phyloP scores from a whole-genome alignment of 495 filamentous ascomycete genomes.

The Monascus purpureus region DNA sequence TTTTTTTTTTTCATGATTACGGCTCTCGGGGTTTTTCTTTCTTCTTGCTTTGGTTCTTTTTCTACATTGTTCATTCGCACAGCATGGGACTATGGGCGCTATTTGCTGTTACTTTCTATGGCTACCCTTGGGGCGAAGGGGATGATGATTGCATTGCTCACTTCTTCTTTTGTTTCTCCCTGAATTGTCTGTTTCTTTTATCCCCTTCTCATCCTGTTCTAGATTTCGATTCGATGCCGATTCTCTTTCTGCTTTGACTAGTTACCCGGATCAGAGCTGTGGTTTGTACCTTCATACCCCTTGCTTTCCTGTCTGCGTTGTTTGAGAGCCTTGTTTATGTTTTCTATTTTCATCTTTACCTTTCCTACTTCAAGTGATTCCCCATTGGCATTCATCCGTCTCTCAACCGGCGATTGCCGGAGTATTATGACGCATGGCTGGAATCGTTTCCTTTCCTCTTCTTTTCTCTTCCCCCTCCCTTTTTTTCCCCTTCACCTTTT shows the following conservation, averaged over 20 bases:
- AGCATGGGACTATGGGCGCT: constrained; percentile 29
- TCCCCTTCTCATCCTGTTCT: constrained; percentile 12
- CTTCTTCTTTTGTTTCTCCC: constrained; percentile 1
- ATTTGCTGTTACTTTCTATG: constrained; percentile 14
- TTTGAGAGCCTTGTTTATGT: not conserved
- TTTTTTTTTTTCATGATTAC: constrained; percentile 5
- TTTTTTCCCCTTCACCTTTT: constrained; percentile 1
- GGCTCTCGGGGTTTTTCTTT: no score
- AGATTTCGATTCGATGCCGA: constrained; percentile 15
- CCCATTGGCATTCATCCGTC: constrained; percentile 2
- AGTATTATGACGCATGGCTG: not conserved
- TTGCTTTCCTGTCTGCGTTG: not conserved
- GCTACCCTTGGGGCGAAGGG: not conserved
- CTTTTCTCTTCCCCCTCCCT: not conserved
- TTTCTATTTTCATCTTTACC: not conserved
- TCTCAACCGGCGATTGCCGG: not conserved
- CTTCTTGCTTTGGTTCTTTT: constrained; percentile 4
- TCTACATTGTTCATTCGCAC: constrained; percentile 7
- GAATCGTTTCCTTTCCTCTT: not conserved
- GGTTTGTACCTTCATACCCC: constrained; percentile 1
- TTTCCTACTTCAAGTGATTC: not conserved
- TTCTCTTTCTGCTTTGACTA: constrained; percentile 2
- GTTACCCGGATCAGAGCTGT: not conserved
- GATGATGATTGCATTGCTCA: no score
- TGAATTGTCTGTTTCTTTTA: constrained; percentile 12